Evolutionary conservation across 352 stramenopile species (phyloP).

Genomic region (Pythium monospermum): DNA sequence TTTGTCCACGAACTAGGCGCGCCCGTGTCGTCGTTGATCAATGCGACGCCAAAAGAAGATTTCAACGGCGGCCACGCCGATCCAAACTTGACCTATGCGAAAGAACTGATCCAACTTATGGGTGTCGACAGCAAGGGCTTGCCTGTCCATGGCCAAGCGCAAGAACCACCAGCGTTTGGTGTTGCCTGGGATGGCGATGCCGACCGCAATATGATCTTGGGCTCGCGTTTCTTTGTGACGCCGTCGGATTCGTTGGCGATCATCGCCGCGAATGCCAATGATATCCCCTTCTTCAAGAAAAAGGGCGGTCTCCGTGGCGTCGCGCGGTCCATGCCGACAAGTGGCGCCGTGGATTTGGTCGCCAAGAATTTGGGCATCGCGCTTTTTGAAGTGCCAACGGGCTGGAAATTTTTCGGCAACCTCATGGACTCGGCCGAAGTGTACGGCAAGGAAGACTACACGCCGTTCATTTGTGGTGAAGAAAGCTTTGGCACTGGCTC

Average conservation of each 20-base stretch:
- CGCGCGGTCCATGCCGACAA: slow-evolving; percentile 98
- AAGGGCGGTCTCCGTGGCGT: slow-evolving; percentile 90
- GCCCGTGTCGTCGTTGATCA: slow-evolving; percentile 81
- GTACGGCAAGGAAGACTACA: slow-evolving; percentile 96
- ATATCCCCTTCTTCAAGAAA: slow-evolving; percentile 96
- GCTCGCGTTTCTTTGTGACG: slow-evolving; percentile 97
- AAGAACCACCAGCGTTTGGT: slow-evolving; percentile 83
- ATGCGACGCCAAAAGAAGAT: slow-evolving; percentile 94
- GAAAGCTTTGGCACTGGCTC: slow-evolving; percentile 98
- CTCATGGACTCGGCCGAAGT: slow-evolving; percentile 98
- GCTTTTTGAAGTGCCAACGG: slow-evolving; percentile 97
- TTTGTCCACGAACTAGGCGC: slow-evolving; percentile 96
- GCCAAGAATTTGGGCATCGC: slow-evolving; percentile 93
- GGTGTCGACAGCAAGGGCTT: slow-evolving; percentile 86
- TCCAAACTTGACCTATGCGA: slow-evolving; percentile 99
- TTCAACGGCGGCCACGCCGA: slow-evolving; percentile 97
- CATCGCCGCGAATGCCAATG: slow-evolving; percentile 96
- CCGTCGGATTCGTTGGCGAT: slow-evolving; percentile 98
- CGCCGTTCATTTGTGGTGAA: slow-evolving; percentile 98
- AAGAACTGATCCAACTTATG: slow-evolving; percentile 95
- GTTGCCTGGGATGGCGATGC: slow-evolving; percentile 98
- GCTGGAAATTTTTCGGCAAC: slow-evolving; percentile 99
- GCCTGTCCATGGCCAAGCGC: slow-evolving; percentile 71
- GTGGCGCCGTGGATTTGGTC: slow-evolving; percentile 95
- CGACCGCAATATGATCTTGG: slow-evolving; percentile 99